Evolutionary conservation across 2,329 filamentous ascomycete species (phyloP), one percentile per base, ranked within the genome.

Genomic region (Cladophialophora carrionii): DNA sequence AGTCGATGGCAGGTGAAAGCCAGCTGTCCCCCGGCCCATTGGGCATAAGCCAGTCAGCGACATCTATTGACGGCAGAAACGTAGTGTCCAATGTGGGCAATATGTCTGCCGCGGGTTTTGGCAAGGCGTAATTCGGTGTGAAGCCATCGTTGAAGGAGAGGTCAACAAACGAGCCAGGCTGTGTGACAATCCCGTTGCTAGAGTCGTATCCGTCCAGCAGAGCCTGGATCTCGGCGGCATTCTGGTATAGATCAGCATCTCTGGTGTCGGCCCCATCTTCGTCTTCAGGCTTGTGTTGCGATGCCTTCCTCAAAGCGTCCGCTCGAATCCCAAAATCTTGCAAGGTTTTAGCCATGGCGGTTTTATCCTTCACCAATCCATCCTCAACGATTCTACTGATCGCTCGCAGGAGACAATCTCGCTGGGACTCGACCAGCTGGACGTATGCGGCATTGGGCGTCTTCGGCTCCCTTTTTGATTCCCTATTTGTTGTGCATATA

Each of bases 361-460:
- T 37, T 3, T 46, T 51, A 54, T 61, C 51, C 8, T 61, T 61
- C 24, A 48, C 41, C 31, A 46, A 26, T 22, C 59, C 59, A 22
- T 22, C 49, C 43, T 61, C 37, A 7, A 61, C 22, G 26, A 61
- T 55, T 46, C 32, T 56, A 22, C 34, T 48, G 29, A 61, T 34
- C 4, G 63, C 63, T 3, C 41, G 58, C 9, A 65, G 34, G 32
- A 65, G 48, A 29, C 29, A 51, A 34, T 65, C 63, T 34, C 63
- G 34, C 43, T 65, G 63, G 20, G 63, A 65, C 32, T 65, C 58
- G 12, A 65, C 63, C 20, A 65, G 55, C 12, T 65, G 63, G 6
- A 65, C 63, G 34, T 65, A 65, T 52, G 58, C 63, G 17, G 63
- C 57, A 43, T 65, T 65, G 8, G 52, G 58, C 5, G 63, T 32